phyloP scores from a whole-genome alignment of 164 flowering plant genomes.

The Vitis cinerea region DNA sequence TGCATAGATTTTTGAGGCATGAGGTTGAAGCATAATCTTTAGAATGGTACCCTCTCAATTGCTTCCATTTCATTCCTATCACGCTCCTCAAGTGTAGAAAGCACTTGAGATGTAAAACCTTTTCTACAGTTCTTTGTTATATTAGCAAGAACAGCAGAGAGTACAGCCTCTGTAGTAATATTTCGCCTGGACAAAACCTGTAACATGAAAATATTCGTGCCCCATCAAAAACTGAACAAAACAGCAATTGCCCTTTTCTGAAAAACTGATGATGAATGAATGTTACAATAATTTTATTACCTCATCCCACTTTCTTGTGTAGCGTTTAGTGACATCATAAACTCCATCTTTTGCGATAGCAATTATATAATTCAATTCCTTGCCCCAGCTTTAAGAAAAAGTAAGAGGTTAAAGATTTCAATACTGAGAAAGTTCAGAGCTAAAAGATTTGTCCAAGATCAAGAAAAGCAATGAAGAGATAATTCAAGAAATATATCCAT shows the following conservation, averaged over 20 bases:
- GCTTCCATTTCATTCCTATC: conserved; percentile 58
- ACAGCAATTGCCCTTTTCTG: not conserved
- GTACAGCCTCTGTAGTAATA: conserved; percentile 55
- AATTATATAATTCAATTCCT: conserved; percentile 73
- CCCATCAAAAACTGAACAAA: conserved; percentile 2
- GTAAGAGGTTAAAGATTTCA: conserved; percentile 9
- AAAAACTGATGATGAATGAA: not conserved
- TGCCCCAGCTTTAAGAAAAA: conserved; percentile 63
- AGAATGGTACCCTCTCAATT: conserved; percentile 51
- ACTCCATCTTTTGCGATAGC: conserved; percentile 88
- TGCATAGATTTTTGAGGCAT: too few relatives aligned
- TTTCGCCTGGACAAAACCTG: conserved; percentile 79
- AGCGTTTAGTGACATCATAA: conserved; percentile 92
- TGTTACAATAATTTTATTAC: conserved; percentile 29
- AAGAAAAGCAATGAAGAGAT: not conserved
- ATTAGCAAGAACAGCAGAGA: conserved; percentile 43
- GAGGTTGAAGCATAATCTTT: conserved; percentile 50
- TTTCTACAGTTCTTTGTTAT: conserved; percentile 66
- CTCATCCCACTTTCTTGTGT: conserved; percentile 97
- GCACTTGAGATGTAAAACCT: conserved; percentile 37
- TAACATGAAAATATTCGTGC: conserved; percentile 6
- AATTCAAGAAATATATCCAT: not conserved
- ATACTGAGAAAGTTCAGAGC: not conserved
- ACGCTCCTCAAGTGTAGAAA: conserved; percentile 53
- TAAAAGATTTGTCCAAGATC: conserved; percentile 3